Base-by-base conservation (phyloP, 192 early-diverging fungal species). In the Cladochytrium replicatum region DNA sequence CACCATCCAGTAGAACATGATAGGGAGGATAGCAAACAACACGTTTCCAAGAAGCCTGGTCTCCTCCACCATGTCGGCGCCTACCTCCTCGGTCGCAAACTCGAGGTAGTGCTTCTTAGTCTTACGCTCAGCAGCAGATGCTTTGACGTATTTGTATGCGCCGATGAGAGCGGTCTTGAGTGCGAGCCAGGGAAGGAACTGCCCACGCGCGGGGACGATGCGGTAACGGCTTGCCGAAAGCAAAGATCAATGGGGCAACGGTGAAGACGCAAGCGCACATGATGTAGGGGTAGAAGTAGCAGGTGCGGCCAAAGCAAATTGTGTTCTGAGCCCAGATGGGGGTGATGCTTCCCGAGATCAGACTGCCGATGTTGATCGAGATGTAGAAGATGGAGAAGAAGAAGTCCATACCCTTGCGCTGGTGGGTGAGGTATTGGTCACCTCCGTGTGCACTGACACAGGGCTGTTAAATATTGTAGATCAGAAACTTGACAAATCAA, bases 321-420 rank as follows among this genome's bases (percentile, higher is more conserved):
- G 15, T 50, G 29, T 44, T 22, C 15, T 23, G 17, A 23, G 77
- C 48, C 37, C 19, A 15, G 26, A 79, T 50, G 31, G 78, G 78
- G 28, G 60, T 62, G 27, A 60, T 44, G 53, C 61, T 70, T 42
- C 69, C 68, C 31, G 72, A 53, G n/a, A 77, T 28, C 22, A 81
- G 42, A 40, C 49, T 67, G 45, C 80, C 80, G 43, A 66, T 17
- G 56, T 83, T 83, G 64, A 83, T 77, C 53, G 74, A 40, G n/a
- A n/a, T n/a, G 41, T 58, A 69, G 28, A 63, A 64, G 41, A 48
- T 64, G 63, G 69, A 68, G 55, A 75, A 78, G 60, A 80, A 77
- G 19, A 56, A 48, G 30, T 81, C 66, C 45, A 77, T 61, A 6
- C 32, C 66, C 6, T 28, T 28, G 13, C 53, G 60, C 42, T 81